phyloP scores from a whole-genome alignment of 805 yeast species.

The Spathaspora hagerdaliae region DNA sequence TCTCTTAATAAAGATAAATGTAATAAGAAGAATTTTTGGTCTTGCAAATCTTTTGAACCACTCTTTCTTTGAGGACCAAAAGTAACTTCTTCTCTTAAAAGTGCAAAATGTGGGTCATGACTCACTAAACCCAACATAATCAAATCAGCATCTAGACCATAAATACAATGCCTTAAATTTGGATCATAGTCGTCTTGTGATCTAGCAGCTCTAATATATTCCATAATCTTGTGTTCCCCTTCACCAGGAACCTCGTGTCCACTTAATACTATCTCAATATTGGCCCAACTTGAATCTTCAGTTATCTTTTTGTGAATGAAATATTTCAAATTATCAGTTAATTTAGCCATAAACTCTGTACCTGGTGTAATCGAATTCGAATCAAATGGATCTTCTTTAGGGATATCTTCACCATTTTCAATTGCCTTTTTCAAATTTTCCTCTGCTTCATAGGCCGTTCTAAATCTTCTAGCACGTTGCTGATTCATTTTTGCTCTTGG shows the following conservation, averaged over 20 bases:
- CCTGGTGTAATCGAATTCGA: slow-evolving; percentile 95
- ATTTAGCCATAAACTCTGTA: slow-evolving; percentile 90
- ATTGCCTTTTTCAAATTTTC: slow-evolving; percentile 70
- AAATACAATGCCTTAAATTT: slow-evolving; percentile 86
- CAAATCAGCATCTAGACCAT: slow-evolving; percentile 94
- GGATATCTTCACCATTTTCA: slow-evolving; percentile 66
- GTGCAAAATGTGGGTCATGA: slow-evolving; percentile 94
- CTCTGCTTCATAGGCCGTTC: slow-evolving; percentile 92
- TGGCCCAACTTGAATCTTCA: slow-evolving; percentile 83
- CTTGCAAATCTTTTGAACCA: slow-evolving; percentile 50
- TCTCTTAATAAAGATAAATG: slow-evolving; percentile 89
- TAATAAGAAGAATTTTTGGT: slow-evolving; percentile 76
- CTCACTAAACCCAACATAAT: slow-evolving; percentile 88
- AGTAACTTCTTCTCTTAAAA: slow-evolving; percentile 91
- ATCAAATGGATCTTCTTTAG: slow-evolving; percentile 84
- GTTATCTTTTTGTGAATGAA: slow-evolving; percentile 85
- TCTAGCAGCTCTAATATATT: slow-evolving; percentile 74
- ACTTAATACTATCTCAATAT: slow-evolving; percentile 68
- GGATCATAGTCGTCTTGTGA: slow-evolving; percentile 71
- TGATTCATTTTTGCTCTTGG: slow-evolving; percentile 99
- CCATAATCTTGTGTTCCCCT: slow-evolving; percentile 98
- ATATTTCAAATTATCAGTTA: slow-evolving; percentile 77
- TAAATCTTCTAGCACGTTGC: slow-evolving; percentile 91
- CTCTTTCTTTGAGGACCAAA: slow-evolving; percentile 59
- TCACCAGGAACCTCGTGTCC: slow-evolving; percentile 98